phyloP scores from a whole-genome alignment of 2,329 filamentous ascomycete species.

The Penicillium nordicum region DNA sequence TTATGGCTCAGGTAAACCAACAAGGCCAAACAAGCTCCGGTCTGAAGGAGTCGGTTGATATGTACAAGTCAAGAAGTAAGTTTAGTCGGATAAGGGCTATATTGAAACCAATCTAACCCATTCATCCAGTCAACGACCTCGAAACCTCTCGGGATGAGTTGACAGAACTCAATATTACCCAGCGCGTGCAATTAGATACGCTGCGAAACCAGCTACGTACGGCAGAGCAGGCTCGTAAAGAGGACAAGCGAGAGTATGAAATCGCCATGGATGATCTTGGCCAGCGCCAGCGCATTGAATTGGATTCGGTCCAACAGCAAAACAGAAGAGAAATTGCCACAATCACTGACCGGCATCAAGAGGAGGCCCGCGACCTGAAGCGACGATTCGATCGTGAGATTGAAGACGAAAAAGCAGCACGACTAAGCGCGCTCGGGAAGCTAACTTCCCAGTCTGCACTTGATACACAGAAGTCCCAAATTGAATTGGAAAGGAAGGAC shows the following conservation, averaged over 20 bases:
- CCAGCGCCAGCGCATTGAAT: conserved; percentile 50
- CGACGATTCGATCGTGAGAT: conserved; percentile 63
- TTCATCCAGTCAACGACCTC: conserved; percentile 53
- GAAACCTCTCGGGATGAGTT: conserved; percentile 53
- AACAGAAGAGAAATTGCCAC: conserved; percentile 55
- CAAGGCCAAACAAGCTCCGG: conserved; percentile 65
- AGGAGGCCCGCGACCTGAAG: conserved; percentile 64
- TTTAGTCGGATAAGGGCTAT: conserved; percentile 12
- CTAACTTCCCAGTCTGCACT: conserved; percentile 33
- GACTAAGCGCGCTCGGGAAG: conserved; percentile 40
- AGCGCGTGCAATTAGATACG: conserved; percentile 68
- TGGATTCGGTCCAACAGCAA: conserved; percentile 43
- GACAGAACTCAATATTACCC: conserved; percentile 49
- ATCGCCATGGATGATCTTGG: conserved; percentile 52
- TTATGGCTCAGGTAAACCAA: conserved; percentile 69
- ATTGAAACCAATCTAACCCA: neutral
- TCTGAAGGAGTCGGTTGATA: conserved; percentile 69
- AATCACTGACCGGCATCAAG: conserved; percentile 60
- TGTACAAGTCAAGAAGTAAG: conserved; percentile 73
- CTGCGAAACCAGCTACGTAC: conserved; percentile 52
- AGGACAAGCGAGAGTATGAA: conserved; percentile 51
- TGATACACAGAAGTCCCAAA: conserved; percentile 40
- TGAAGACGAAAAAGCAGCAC: conserved; percentile 56
- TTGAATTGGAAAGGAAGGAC: conserved; percentile 52
- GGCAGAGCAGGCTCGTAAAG: conserved; percentile 50